Percentiles rank a stretch among this genome's conserved stretches.
These are phyloP conservation scores for Apodospora peruviana DNA, from an alignment of 495 filamentous ascomycete species.

Conservation along the genomic window DNA sequence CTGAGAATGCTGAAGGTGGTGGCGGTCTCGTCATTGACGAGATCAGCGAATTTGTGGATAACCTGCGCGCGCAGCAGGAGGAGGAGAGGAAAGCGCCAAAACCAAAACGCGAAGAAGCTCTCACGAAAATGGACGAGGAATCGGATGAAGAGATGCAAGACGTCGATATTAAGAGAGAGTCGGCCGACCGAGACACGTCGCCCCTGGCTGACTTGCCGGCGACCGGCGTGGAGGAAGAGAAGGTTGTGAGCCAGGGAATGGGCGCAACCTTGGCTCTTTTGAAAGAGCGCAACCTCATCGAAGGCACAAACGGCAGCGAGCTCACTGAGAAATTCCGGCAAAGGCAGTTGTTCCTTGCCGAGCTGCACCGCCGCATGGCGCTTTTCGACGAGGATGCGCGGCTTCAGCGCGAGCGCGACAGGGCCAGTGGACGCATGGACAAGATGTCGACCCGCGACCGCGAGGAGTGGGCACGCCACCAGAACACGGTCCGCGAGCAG, in stretches of 20 bases:
- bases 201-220: slow-evolving; percentile 35
- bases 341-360: slow-evolving; percentile 72
- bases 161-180: slow-evolving; percentile 37
- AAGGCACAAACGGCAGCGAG: slow-evolving; percentile 54
- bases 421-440: slow-evolving; percentile 73
- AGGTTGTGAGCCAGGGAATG: slow-evolving; percentile 67
- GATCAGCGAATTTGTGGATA: slow-evolving; percentile 89
- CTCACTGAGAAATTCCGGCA: slow-evolving; percentile 66
- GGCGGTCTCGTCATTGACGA: slow-evolving; percentile 86
- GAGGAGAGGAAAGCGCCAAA: slow-evolving; percentile 53
- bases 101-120: slow-evolving; percentile 27
- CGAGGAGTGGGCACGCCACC: slow-evolving; percentile 80
- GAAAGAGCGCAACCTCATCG: slow-evolving; percentile 73
- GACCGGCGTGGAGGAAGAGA: slow-evolving; percentile 82
- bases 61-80: slow-evolving; percentile 61
- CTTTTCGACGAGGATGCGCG: slow-evolving; percentile 73
- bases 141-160: slow-evolving; percentile 49
- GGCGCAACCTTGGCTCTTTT: slow-evolving; percentile 78
- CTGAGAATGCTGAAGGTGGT: slow-evolving; percentile 46
- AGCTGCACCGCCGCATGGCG: slow-evolving; percentile 66
- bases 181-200: slow-evolving; percentile 3
- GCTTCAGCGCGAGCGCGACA: slow-evolving; percentile 81
- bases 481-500: slow-evolving; percentile 83
- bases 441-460: slow-evolving; percentile 82
- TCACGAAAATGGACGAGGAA: slow-evolving; percentile 45